Evolutionary conservation across 1,139 yeast genomes (phyloP), one percentile per base, ranked within the genome.

Genomic region (Suhomyces wounanorum): DNA sequence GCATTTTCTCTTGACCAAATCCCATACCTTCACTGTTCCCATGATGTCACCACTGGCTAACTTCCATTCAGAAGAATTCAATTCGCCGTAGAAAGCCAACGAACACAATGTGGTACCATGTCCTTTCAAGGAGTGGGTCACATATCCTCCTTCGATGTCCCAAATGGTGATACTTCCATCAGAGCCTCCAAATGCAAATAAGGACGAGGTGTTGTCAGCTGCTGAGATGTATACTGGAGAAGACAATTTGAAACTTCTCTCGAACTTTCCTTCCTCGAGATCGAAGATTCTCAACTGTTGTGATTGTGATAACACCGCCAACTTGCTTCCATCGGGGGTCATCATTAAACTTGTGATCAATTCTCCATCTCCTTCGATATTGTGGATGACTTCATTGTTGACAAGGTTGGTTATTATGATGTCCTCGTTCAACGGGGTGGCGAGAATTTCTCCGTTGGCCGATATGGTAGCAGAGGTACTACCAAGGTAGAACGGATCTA

Each of bases 71-170:
- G 81, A 72, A 3, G 87, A 77, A 57, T 88, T 85, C 47, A 83
- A 73, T 51, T 85, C 87, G 21, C 96, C 96, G 65, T 80, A 78
- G 66, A 94, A 90, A 33, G 75, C 71, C 51, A 94, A 69, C 3
- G 96, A 83, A 52, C 96, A 87, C 42, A 94, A 79, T 7, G 96
- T 88, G n/a, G 96, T 86, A 18, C 96, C 96, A 67, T 95, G 99
- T 0, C 99, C 98, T 65, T 89, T 87, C 55, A 94, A 79, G 16
- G 90, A 85, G 69, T 94, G 99, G 0, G 99, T 94, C 1, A 87
- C 82, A 58, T 81, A 90, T 1, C 96, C 95, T 35, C 92, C 92
- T 57, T 84, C 92, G 43, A 94, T 79, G 67, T 94, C 99, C 88
- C 96, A 91, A 2, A 95, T 96, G 46, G 90, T 85, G 18, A 92